These are phyloP conservation scores for Psophocarpus tetragonolobus DNA, from an alignment of 306 rosid genomes.

Conservation along the genomic window DNA sequence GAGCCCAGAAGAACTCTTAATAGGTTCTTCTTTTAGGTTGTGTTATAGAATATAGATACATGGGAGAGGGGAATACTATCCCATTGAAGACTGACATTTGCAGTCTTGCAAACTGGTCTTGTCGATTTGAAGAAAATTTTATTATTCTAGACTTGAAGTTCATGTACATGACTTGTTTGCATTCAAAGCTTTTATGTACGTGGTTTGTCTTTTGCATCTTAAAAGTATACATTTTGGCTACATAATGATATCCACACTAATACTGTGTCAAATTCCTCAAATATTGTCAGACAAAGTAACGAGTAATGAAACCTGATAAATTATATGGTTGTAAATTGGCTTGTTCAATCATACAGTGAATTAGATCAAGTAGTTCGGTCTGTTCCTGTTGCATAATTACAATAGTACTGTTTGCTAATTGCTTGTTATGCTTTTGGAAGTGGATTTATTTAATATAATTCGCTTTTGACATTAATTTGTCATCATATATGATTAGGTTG, in stretches of 20 bases:
- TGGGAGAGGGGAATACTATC: not conserved
- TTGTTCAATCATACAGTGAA: not conserved
- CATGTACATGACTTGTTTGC: not conserved
- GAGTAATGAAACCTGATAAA: not conserved
- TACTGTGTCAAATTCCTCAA: not conserved
- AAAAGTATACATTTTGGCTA: not conserved
- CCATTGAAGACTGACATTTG: not conserved
- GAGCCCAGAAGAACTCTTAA: not conserved
- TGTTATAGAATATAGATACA: not conserved
- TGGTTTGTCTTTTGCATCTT: not conserved
- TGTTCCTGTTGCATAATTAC: not conserved
- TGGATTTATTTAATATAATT: conserved; percentile 7
- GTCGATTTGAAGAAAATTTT: not conserved
- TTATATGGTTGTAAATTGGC: not conserved
- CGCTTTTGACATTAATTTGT: conserved; percentile 13
- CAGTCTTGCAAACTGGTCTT: conserved; percentile 10
- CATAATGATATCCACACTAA: not conserved
- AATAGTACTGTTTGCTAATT: not conserved
- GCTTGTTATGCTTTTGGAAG: not conserved
- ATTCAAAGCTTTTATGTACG: not conserved
- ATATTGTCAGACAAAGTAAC: not conserved
- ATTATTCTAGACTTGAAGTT: not conserved
- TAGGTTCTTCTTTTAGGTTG: not conserved
- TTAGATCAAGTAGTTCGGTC: conserved; percentile 1
- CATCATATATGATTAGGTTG: conserved; percentile 62